phyloP scores from a whole-genome alignment of 139 green algal genomes.

The Chlamydomonas incerta region DNA sequence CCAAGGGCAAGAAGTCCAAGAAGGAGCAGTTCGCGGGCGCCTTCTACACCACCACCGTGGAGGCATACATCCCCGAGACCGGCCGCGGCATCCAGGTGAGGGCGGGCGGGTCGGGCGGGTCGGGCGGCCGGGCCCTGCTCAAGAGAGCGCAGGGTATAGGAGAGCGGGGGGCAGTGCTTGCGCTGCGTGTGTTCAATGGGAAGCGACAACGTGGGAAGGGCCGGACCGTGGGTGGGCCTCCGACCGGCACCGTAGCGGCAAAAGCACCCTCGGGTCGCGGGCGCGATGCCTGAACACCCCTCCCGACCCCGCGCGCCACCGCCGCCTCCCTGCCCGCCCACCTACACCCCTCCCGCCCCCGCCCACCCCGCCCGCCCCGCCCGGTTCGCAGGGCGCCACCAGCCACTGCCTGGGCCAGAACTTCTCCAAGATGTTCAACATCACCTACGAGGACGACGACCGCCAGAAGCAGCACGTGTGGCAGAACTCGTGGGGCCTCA shows the following conservation, averaged over 20 bases:
- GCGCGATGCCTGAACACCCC: too few species aligned
- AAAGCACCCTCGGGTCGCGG: too few species aligned
- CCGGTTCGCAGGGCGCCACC: conserved; percentile 78
- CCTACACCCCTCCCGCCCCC: too few species aligned
- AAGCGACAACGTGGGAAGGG: too few species aligned
- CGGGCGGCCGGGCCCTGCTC: background rate
- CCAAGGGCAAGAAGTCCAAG: conserved; percentile 90
- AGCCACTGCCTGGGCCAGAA: conserved; percentile 98
- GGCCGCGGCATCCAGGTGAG: conserved; percentile 91
- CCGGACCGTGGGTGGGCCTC: too few species aligned
- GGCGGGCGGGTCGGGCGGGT: conserved; percentile 8
- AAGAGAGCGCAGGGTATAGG: background rate
- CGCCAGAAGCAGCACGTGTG: conserved; percentile 82
- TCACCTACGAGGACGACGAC: conserved; percentile 91
- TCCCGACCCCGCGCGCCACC: too few species aligned
- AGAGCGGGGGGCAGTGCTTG: too few species aligned
- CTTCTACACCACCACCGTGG: conserved; percentile 96
- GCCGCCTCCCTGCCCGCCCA: too few species aligned
- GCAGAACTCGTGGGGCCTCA: conserved; percentile 98
- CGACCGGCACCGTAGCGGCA: too few species aligned
- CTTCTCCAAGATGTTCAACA: conserved; percentile 94
- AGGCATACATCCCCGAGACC: conserved; percentile 94
- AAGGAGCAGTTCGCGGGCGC: conserved; percentile 99
- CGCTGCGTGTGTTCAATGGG: too few species aligned
- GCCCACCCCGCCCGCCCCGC: too few species aligned